phyloP scores from a whole-genome alignment of 805 yeast species.

The Myxozyma melibiosi region DNA sequence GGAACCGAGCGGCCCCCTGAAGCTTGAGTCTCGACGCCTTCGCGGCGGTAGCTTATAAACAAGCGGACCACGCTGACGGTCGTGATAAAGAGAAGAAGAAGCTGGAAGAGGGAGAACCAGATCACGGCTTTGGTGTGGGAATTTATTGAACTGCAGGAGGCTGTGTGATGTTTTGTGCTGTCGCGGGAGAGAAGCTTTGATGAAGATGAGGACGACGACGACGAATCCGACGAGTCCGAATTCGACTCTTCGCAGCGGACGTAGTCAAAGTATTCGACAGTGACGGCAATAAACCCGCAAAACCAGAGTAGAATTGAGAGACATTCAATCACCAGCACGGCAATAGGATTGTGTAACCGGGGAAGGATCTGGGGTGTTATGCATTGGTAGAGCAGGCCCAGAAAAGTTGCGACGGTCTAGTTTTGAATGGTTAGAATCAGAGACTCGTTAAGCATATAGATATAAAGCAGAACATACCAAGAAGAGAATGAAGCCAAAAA shows the following conservation, averaged over 20 bases:
- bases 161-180: background rate
- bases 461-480: constrained; percentile 5
- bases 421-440: background rate
- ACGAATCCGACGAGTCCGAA: background rate
- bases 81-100: constrained; percentile 1
- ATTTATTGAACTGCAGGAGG: constrained; percentile 15
- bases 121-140: constrained; percentile 17
- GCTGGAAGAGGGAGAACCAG: constrained; percentile 18
- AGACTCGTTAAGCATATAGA: background rate
- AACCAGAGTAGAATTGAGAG: constrained; percentile 17
- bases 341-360: constrained; percentile 3
- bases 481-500: constrained; percentile 24
- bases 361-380: constrained; percentile 6
- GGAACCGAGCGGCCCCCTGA: background rate
- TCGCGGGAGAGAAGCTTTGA: background rate
- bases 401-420: constrained; percentile 11
- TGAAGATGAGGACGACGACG: background rate
- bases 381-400: constrained; percentile 17
- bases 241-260: constrained; percentile 3
- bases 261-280: constrained; percentile 8
- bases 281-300: constrained; percentile 12
- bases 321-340: constrained; percentile 14
- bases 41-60: constrained; percentile 2
- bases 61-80: constrained; percentile 10
- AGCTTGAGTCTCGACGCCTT: background rate